Percentiles rank a stretch among this genome's conserved stretches.
Evolutionary conservation across 148 eudicot genomes (phyloP).

Genomic region (Persicaria tinctoria): DNA sequence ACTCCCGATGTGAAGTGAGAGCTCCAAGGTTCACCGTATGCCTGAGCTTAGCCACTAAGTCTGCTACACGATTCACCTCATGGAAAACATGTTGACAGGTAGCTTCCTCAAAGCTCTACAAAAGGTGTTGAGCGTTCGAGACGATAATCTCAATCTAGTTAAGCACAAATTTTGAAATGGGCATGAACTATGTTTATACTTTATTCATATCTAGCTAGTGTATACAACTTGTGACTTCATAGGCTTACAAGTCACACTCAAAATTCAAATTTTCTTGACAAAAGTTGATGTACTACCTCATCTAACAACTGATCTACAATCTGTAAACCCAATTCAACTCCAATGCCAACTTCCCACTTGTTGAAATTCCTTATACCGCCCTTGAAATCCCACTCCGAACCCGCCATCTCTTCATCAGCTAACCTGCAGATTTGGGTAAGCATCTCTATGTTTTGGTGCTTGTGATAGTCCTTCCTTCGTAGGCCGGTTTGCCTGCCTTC

Average conservation of each 20-base stretch:
- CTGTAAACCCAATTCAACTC: slow-evolving; percentile 24
- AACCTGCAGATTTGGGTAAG: slow-evolving; percentile 34
- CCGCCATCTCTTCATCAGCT: slow-evolving; percentile 41
- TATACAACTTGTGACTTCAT: background rate
- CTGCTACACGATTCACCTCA: too few relatives aligned
- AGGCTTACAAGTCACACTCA: slow-evolving; percentile 4
- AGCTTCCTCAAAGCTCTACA: too few relatives aligned
- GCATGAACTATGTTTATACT: background rate
- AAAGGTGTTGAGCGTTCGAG: too few relatives aligned
- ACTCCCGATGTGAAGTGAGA: too few relatives aligned
- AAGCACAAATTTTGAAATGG: too few relatives aligned
- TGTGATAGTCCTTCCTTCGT: slow-evolving; percentile 20
- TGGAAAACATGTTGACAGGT: too few relatives aligned
- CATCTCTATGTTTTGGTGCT: slow-evolving; percentile 23
- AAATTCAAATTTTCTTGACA: background rate
- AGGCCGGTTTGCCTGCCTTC: slow-evolving; percentile 11
- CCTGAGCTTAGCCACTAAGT: too few relatives aligned
- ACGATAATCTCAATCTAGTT: too few relatives aligned
- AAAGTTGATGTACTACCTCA: slow-evolving; percentile 47
- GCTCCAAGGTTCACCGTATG: too few relatives aligned
- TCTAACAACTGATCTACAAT: slow-evolving; percentile 45
- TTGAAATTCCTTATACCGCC: slow-evolving; percentile 29
- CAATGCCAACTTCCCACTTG: slow-evolving; percentile 6
- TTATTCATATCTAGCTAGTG: background rate
- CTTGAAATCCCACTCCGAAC: slow-evolving; percentile 33